Base-by-base conservation (phyloP, 192 early-diverging fungal species). In the Backusella liffmaniae region DNA sequence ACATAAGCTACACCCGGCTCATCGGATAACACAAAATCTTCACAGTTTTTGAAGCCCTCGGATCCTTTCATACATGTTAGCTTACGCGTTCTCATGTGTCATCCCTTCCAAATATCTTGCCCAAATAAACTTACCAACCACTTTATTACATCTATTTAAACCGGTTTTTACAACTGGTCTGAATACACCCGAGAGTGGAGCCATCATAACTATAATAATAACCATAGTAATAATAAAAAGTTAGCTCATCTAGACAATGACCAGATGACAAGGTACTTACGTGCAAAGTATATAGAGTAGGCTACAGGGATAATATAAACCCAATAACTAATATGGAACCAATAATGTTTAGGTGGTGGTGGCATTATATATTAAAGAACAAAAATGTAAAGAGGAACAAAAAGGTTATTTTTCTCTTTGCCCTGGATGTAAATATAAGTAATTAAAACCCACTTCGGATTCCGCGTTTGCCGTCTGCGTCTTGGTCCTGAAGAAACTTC, bases 1-100 rank as follows among this genome's bases (percentile, higher is more conserved):
- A 56, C 30, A 53, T 74, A 78, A 3, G 65, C 72, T 23, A 78
- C 16, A 12, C 72, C 72, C 2, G 49, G 35, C 30, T 56, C 46
- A 23, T 65, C 66, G 10, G 36, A 68, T 8, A 44, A 23, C 6
- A 74, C 66, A n/a, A 41, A 26, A 69, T 78, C 72, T 21, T 78
- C 77, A 39, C 77, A 78, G 30, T 42, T 70, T 35, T 34, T 34
- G 34, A 69, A 69, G 13, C 26, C 67, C 3, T 41, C 26, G 44
- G 30, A 26, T 26, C 70, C 70, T 72, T n/a, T 46, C 3, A 46
- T 6, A 10, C 1, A 44, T 30, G 30, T 9, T 13, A 49, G 26
- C 26, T 9, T 23, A 23, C 56, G 21, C 23, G 56, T 29, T 26
- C 1, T 29, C 12, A 62, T 29, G 18, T 49, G 16, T 6, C 16